These are phyloP conservation scores for Stephania japonica DNA, from an alignment of 164 flowering plant genomes.

Conservation along the genomic window DNA sequence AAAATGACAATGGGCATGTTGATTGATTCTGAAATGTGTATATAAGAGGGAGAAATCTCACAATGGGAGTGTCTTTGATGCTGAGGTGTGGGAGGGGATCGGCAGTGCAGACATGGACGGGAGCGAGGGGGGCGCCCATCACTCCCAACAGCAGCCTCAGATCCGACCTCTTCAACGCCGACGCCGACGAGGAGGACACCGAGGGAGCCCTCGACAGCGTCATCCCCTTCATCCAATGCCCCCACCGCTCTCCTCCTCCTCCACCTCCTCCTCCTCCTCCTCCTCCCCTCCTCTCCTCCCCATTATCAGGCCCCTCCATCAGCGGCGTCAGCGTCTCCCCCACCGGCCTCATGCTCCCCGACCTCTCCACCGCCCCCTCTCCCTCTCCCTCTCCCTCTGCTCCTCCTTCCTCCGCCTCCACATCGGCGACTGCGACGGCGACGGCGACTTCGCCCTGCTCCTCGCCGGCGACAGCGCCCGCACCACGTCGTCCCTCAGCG, in stretches of 20 bases:
- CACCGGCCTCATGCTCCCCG: constrained; percentile 67
- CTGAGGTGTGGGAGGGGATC: constrained; percentile 60
- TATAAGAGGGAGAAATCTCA: constrained; percentile 26
- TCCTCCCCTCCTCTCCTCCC: constrained; percentile 45
- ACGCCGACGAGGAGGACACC: constrained; percentile 31
- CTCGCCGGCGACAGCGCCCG: constrained; percentile 78
- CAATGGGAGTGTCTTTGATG: constrained; percentile 67
- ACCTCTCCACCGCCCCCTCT: constrained; percentile 55
- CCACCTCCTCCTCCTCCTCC: constrained; percentile 43
- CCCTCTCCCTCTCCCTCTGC: constrained; percentile 44
- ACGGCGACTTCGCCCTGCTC: constrained; percentile 53
- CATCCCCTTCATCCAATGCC: constrained; percentile 80
- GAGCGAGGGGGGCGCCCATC: constrained; percentile 73
- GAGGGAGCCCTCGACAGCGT: constrained; percentile 65
- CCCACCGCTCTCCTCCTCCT: constrained; percentile 59
- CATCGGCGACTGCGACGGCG: constrained; percentile 54
- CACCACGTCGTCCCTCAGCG: constrained; percentile 70
- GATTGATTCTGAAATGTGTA: too few species aligned
- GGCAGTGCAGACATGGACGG: constrained; percentile 48
- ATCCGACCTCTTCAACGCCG: constrained; percentile 51
- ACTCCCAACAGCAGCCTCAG: constrained; percentile 65
- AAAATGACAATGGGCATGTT: too few species aligned
- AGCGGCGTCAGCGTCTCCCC: constrained; percentile 12
- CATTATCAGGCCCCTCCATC: constrained; percentile 84
- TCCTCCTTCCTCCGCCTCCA: constrained; percentile 47